A percentile compares a stretch with the other conserved stretches of the same genome.
These are phyloP conservation scores for Jamesozyma lodderae DNA, from an alignment of 805 yeast genomes.

Conservation along the genomic window DNA sequence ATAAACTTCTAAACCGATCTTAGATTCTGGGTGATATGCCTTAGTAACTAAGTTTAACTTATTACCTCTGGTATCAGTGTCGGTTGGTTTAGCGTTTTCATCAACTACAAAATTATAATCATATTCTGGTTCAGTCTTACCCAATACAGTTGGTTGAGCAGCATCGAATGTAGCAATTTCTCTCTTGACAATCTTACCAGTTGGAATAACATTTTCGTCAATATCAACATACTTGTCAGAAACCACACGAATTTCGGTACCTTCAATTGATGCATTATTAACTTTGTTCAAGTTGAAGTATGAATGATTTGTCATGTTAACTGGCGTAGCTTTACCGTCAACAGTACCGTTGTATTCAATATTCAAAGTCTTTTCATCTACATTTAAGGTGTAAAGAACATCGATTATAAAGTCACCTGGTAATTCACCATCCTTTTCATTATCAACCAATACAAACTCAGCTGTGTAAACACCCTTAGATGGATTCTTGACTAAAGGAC, in stretches of 20 bases:
- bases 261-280: constrained; percentile 27
- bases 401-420: constrained; percentile 46
- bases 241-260: constrained; percentile 33
- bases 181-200: constrained; percentile 35
- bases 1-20: constrained; percentile 34
- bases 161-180: constrained; percentile 21
- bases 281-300: constrained; percentile 44
- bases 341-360: constrained; percentile 37
- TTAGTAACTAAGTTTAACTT: constrained; percentile 33
- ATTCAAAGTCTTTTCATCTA: constrained; percentile 31
- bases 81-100: constrained; percentile 13
- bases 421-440: constrained; percentile 44
- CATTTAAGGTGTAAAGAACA: constrained; percentile 39
- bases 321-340: constrained; percentile 36
- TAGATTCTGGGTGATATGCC: constrained; percentile 39
- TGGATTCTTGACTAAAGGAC: constrained; percentile 39
- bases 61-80: constrained; percentile 32
- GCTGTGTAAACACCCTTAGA: constrained; percentile 25
- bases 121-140: constrained; percentile 28
- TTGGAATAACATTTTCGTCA: constrained; percentile 35
- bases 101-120: constrained; percentile 42
- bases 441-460: constrained; percentile 36
- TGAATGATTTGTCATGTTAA: constrained; percentile 54
- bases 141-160: constrained; percentile 23
- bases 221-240: constrained; percentile 37